These are phyloP conservation scores for Epichloe gansuensis DNA, from an alignment of 2,329 filamentous ascomycete genomes.

Conservation along the genomic window DNA sequence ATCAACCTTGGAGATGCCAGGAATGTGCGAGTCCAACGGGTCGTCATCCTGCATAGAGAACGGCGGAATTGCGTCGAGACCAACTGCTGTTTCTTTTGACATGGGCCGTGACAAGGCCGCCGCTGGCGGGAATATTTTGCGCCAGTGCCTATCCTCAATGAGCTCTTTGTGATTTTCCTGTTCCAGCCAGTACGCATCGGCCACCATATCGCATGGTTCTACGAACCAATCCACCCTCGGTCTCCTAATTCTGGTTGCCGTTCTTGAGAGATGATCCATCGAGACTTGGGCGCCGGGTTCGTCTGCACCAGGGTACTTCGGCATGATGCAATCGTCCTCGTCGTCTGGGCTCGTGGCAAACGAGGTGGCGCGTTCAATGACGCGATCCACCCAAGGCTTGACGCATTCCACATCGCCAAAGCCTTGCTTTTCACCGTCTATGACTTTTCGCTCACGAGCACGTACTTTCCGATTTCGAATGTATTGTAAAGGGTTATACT, in stretches of 20 bases:
- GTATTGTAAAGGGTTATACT: slow-evolving; percentile 85
- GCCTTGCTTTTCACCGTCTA: slow-evolving; percentile 62
- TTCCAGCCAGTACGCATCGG: slow-evolving; percentile 85
- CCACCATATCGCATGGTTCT: slow-evolving; percentile 72
- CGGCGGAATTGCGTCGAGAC: slow-evolving; percentile 12
- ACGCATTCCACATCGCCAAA: slow-evolving; percentile 65
- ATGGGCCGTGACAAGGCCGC: slow-evolving; percentile 17
- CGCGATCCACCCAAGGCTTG: slow-evolving; percentile 61
- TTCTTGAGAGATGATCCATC: slow-evolving; percentile 30
- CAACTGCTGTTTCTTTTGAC: slow-evolving; percentile 19
- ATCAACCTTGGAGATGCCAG: slow-evolving; percentile 18
- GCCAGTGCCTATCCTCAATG: slow-evolving; percentile 68
- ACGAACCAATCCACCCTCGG: slow-evolving; percentile 77
- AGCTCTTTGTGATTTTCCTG: slow-evolving; percentile 65
- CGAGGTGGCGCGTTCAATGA: slow-evolving; percentile 28
- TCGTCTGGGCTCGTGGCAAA: slow-evolving; percentile 13
- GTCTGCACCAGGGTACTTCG: slow-evolving; percentile 34
- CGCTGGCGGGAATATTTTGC: slow-evolving; percentile 50
- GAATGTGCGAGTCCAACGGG: slow-evolving; percentile 11
- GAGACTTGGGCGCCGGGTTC: slow-evolving; percentile 28
- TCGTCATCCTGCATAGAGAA: slow-evolving; percentile 15
- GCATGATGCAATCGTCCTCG: slow-evolving; percentile 19
- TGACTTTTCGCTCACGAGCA: slow-evolving; percentile 59
- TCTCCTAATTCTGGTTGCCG: slow-evolving; percentile 48
- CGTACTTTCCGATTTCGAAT: slow-evolving; percentile 82